Conservation (phyloP, 164 flowering plant species). For the Annona squamosa region DNA sequence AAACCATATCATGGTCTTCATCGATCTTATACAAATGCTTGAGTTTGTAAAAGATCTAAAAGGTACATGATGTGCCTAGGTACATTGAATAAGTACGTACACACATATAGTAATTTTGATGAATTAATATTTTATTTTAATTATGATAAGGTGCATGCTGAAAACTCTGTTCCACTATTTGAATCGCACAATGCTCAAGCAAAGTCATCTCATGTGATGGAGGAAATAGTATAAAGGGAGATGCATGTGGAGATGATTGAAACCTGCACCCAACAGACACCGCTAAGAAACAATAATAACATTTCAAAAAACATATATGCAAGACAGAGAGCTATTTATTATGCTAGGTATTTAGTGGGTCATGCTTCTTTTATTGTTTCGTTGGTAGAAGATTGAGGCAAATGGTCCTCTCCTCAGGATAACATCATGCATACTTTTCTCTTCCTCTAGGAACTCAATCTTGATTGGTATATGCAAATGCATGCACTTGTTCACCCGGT, state of each 20-base stretch:
- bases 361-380: conserved; percentile 16
- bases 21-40: too few relatives aligned
- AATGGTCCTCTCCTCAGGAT: background rate
- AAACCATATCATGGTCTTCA: too few relatives aligned
- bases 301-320: conserved; percentile 4
- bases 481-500: background rate
- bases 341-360: background rate
- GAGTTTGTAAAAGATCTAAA: too few relatives aligned
- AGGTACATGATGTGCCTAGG: too few relatives aligned
- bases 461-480: background rate
- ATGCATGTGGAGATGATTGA: background rate
- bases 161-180: too few relatives aligned
- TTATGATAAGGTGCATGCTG: too few relatives aligned
- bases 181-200: background rate
- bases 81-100: too few relatives aligned
- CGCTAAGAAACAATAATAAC: background rate
- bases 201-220: background rate
- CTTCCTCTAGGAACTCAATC: background rate
- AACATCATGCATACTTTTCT: background rate
- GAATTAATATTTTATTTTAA: too few relatives aligned
- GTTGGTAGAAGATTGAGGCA: conserved; percentile 27
- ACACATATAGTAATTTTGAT: too few relatives aligned
- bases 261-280: background rate
- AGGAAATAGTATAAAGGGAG: background rate
- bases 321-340: background rate